These are phyloP conservation scores for Veloboletus limbatus DNA, from an alignment of 1,284 basidiomycete species.

Conservation along the genomic window DNA sequence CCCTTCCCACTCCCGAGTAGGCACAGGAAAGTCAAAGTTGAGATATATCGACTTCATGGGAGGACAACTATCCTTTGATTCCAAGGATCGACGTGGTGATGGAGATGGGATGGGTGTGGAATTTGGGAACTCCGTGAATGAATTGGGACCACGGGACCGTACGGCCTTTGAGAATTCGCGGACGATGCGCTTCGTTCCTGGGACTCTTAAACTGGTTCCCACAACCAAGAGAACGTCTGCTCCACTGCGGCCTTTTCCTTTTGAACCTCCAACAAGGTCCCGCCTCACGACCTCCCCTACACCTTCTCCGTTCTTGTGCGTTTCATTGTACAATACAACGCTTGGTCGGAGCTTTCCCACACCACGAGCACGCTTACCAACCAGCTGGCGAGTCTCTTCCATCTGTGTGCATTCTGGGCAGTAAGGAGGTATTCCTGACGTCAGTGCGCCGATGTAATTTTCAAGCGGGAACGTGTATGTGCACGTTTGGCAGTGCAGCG, in stretches of 20 bases:
- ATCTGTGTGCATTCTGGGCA: conserved; percentile 79
- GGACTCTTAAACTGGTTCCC: conserved; percentile 87
- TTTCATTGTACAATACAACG: conserved; percentile 90
- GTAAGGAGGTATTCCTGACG: conserved; percentile 61
- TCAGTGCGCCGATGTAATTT: conserved; percentile 55
- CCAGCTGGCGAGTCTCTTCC: conserved; percentile 66
- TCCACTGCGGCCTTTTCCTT: conserved; percentile 61
- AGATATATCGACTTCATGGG: conserved; percentile 78
- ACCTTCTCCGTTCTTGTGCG: conserved; percentile 83
- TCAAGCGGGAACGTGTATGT: conserved; percentile 66
- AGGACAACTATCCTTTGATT: conserved; percentile 42
- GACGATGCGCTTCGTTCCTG: conserved; percentile 91
- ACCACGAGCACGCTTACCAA: conserved; percentile 80
- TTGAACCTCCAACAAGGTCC: conserved; percentile 69
- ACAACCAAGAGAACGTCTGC: conserved; percentile 89
- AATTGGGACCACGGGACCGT: conserved; percentile 41
- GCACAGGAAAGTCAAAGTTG: conserved; percentile 87
- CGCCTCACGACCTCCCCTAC: conserved; percentile 78
- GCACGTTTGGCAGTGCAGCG: conserved; percentile 81
- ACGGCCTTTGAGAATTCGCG: conserved; percentile 88
- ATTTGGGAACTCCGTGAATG: conserved; percentile 27
- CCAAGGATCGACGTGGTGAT: conserved; percentile 40
- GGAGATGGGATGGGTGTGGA: conserved; percentile 39
- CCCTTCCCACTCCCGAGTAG: conserved; percentile 84
- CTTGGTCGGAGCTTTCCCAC: conserved; percentile 82